Base-by-base conservation (phyloP, 441 rosid species). In the Biscutella auriculata region DNA sequence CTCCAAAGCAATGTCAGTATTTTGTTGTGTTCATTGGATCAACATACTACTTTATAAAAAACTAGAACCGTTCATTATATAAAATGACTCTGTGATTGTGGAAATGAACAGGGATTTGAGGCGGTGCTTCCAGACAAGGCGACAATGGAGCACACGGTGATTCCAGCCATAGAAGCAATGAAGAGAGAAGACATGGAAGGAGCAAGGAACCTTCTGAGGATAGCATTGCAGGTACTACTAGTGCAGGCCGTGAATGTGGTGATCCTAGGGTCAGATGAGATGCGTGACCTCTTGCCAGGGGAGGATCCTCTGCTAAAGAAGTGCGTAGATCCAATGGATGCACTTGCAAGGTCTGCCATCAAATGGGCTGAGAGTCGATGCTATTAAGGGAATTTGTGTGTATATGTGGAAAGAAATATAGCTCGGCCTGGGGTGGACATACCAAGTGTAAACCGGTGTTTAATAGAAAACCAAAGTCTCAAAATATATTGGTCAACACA, bases 221-320 rank as follows among this genome's bases (percentile, higher is more conserved):
- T 89, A 17, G 95, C 84, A 3, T 78, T 89, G 51, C 95, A 81
- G 69, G 85, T 84, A 34, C 82, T 86, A 15, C 73, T 85, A 15
- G 76, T 88, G 37, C 77, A 82, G 68, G 92, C 87, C 3, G 92
- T 82, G 53, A 88, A 83, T 64, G 64, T 70, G 10, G 73, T 88
- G 25, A 62, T 80, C 51, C 79, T 88, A 1, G 88, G 85, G 5
- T 88, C 87, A 5, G 89, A 83, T 46, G 89, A 83, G 33, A 71
- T 83, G 84, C 62, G 60, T 2, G 73, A 74, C 35, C 62, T 85
- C 17, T 69, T 88, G 59, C 95, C 88, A 37, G 60, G 11, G 9
- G 72, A 82, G 10, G 95, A 88, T 76, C 96, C 96, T 50, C 82
- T 88, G 65, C 79, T 80, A 32, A 78, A 76, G 68, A 88, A 83